Conservation (phyloP, 2,329 filamentous ascomycete species). For the Verticillium klebahnii region DNA sequence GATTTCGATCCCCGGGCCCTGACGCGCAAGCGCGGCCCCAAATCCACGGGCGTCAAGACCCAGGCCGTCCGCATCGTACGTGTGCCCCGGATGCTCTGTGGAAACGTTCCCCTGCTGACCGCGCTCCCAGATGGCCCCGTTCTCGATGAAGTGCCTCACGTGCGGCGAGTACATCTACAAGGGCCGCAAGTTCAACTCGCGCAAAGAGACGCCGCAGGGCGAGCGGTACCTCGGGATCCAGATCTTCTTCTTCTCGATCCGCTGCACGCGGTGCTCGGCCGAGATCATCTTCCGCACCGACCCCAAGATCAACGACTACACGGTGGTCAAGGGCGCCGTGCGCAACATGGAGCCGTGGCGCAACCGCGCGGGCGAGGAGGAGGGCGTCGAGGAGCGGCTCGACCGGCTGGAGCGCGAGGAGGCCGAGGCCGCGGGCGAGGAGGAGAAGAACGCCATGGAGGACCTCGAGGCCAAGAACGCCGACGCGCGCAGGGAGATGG, state of each 20-base stretch:
- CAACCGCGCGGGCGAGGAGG: conserved; percentile 54
- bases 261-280: conserved; percentile 70
- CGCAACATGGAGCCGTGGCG: conserved; percentile 94
- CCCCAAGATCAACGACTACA: conserved; percentile 91
- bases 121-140: conserved; percentile 21
- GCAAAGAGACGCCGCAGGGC: conserved; percentile 84
- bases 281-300: conserved; percentile 95
- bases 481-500: conserved; percentile 94
- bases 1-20: conserved; percentile 90
- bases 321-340: conserved; percentile 74
- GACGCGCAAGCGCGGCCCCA: conserved; percentile 62
- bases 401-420: conserved; percentile 79
- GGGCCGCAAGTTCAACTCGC: conserved; percentile 90
- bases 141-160: conserved; percentile 37
- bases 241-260: conserved; percentile 75
- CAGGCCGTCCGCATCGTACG: conserved; percentile 80
- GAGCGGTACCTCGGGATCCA: conserved; percentile 86
- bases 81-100: conserved; percentile 61
- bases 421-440: conserved; percentile 54
- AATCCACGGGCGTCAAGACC: conserved; percentile 70
- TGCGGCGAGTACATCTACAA: conserved; percentile 70
- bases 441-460: conserved; percentile 87
- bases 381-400: conserved; percentile 82
- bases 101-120: conserved; percentile 60
- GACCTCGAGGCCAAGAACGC: conserved; percentile 90